phyloP scores from a whole-genome alignment of 2,329 filamentous ascomycete species.

The Knoxdaviesia proteae region DNA sequence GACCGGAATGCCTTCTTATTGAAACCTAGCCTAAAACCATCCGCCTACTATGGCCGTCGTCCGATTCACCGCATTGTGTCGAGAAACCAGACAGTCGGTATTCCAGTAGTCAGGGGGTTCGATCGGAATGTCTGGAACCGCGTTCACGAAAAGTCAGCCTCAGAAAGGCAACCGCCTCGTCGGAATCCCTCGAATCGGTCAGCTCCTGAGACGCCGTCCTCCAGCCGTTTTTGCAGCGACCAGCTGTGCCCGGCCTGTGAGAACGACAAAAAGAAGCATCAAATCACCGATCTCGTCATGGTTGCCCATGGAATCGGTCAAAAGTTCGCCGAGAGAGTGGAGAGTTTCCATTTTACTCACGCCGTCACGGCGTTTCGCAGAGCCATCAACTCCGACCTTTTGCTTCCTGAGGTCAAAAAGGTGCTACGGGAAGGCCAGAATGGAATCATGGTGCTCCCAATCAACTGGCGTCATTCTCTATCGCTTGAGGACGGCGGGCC shows the following conservation, averaged over 20 bases:
- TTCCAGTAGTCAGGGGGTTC: slow-evolving; percentile 80
- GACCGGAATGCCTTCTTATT: slow-evolving; percentile 59
- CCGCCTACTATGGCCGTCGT: slow-evolving; percentile 60
- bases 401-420: slow-evolving; percentile 50
- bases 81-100: slow-evolving; percentile 52
- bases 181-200: no score
- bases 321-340: slow-evolving; percentile 82
- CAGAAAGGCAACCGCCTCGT: slow-evolving; percentile 6
- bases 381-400: slow-evolving; percentile 67
- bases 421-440: slow-evolving; percentile 55
- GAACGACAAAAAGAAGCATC: slow-evolving; percentile 39
- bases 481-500: slow-evolving; percentile 65
- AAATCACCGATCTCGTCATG: slow-evolving; percentile 70
- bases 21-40: slow-evolving; percentile 68
- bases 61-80: slow-evolving; percentile 73
- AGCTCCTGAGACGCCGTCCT: no score
- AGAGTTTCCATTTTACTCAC: slow-evolving; percentile 94
- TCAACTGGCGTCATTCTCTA: slow-evolving; percentile 84
- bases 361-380: slow-evolving; percentile 80
- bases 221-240: neutral
- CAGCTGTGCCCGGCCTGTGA: slow-evolving; percentile 34
- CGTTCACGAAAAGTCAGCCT: slow-evolving; percentile 30
- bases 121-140: slow-evolving; percentile 57
- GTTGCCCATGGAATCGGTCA: slow-evolving; percentile 94
- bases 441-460: slow-evolving; percentile 78